These are phyloP conservation scores for Plantago major DNA, from an alignment of 257 asterid genomes.

Conservation along the genomic window DNA sequence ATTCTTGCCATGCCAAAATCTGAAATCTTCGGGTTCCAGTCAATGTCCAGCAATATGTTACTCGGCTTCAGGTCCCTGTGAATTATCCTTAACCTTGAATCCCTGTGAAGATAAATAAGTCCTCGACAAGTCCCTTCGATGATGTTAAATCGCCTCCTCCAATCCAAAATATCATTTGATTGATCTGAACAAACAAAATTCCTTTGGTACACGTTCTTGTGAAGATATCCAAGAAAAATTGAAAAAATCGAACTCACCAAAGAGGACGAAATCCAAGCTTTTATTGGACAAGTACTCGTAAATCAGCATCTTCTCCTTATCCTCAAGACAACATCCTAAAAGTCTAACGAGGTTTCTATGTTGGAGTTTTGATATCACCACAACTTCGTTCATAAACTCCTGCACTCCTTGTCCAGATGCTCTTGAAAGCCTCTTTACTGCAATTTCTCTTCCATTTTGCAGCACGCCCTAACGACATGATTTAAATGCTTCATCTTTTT, in stretches of 20 bases:
- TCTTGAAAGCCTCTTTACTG: conserved; percentile 35
- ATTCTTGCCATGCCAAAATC: conserved; percentile 65
- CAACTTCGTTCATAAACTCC: conserved; percentile 47
- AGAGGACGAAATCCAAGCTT: conserved; percentile 19
- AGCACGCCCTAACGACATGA: conserved; percentile 20
- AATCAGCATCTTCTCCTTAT: conserved; percentile 33
- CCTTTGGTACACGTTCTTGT: background rate
- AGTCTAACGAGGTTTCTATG: conserved; percentile 44
- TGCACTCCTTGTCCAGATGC: conserved; percentile 33
- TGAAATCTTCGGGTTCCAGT: conserved; percentile 54
- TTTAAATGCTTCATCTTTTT: background rate
- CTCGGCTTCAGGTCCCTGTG: conserved; percentile 54
- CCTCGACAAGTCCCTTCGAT: conserved; percentile 51
- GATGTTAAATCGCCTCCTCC: conserved; percentile 34
- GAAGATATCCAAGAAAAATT: background rate
- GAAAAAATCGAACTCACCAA: background rate
- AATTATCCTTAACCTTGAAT: conserved; percentile 46
- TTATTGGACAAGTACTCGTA: conserved; percentile 41
- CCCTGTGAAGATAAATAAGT: conserved; percentile 56
- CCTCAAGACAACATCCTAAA: conserved; percentile 36
- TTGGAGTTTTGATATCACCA: conserved; percentile 32
- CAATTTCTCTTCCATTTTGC: conserved; percentile 28
- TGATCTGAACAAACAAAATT: conserved; percentile 14
- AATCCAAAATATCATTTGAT: conserved; percentile 26
- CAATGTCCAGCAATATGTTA: conserved; percentile 45